Conservation (phyloP, 2,329 filamentous ascomycete species). For the Rhinocladiella similis region DNA sequence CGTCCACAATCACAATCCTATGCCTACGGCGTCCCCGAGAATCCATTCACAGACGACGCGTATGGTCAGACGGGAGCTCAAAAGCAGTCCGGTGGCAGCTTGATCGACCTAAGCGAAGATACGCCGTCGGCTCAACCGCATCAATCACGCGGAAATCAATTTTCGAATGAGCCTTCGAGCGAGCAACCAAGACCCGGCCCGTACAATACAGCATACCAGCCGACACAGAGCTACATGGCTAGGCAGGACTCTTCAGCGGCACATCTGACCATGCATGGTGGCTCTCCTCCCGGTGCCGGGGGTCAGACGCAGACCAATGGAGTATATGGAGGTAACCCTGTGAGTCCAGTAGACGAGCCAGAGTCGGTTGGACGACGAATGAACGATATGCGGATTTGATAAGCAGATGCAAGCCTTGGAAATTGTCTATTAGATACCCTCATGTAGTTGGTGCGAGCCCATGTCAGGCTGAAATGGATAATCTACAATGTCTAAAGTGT, state of each 20-base stretch:
- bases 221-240: slow-evolving; percentile 25
- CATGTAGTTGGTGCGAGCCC: not conserved
- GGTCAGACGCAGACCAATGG: not conserved
- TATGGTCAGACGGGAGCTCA: slow-evolving; percentile 12
- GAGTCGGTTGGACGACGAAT: slow-evolving; percentile 15
- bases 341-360: slow-evolving; percentile 18
- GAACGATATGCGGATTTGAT: slow-evolving; percentile 24
- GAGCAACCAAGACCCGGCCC: slow-evolving; percentile 14
- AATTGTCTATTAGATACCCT: not conserved
- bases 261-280: slow-evolving; percentile 24
- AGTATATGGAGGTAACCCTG: slow-evolving; percentile 4
- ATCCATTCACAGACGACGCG: slow-evolving; percentile 29
- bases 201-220: slow-evolving; percentile 24
- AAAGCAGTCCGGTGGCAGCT: slow-evolving; percentile 9
- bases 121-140: slow-evolving; percentile 18
- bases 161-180: slow-evolving; percentile 9
- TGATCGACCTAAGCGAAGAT: slow-evolving; percentile 19
- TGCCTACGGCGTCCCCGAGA: slow-evolving; percentile 25
- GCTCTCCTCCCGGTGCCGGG: slow-evolving; percentile 1
- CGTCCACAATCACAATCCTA: slow-evolving; percentile 19
- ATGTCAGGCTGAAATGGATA: not conserved
- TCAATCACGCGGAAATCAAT: slow-evolving; percentile 10
- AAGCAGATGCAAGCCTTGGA: not conserved
- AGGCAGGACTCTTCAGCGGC: slow-evolving; percentile 25
- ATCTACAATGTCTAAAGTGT: not conserved